Evolutionary conservation across 2,329 filamentous ascomycete species (phyloP), one percentile per base, ranked within the genome.

Genomic region (Tolypocladium ovalisporum): DNA sequence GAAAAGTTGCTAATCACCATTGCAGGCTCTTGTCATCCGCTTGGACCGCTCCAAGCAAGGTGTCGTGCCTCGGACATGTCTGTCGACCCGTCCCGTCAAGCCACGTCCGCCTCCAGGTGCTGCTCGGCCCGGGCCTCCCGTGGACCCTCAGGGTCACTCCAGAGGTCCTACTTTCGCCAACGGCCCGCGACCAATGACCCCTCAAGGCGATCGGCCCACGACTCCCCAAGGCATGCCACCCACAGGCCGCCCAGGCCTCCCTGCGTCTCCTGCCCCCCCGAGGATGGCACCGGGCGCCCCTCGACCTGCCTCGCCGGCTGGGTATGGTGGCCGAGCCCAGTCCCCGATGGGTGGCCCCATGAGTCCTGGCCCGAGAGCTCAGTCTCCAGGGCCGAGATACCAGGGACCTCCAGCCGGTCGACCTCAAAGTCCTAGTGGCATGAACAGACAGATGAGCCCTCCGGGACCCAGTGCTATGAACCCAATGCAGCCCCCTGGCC

Each of bases 1-100:
- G 7, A 7, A 10, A 6, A 17, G 24, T 22, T 27, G n/a, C 47
- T 51, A 24, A 51, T 13, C 19, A 22, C 39, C n/a, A 32, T 27
- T 8, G 36, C 10, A 54, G 89, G 90, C 92, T 67, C 89, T 97
- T 57, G 97, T 91, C 73, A 88, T 91, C 64, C 88, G 87, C 62
- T 86, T 97, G 66, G 92, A 97, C 72, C 88, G 91, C 62, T 92
- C 90, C 60, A 81, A 89, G 66, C 92, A 97, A 76, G 94, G 94
- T 77, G 94, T 97, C 55, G 90, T 89, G 58, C 94, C 94, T 17
- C 85, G 94, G 64, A 96, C 92, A 40, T 99, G 94, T 75, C 80
- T 99, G 54, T 97, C 94, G 17, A 89, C 90, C 58, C 86, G 91
- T 54, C 90, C 93, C 22, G 88, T 97, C 61, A 97, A 95, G 78